Evolutionary conservation across 352 stramenopile species (phyloP), one percentile per base, ranked within the genome.

Genomic region (Halophytophthora polymorphica): DNA sequence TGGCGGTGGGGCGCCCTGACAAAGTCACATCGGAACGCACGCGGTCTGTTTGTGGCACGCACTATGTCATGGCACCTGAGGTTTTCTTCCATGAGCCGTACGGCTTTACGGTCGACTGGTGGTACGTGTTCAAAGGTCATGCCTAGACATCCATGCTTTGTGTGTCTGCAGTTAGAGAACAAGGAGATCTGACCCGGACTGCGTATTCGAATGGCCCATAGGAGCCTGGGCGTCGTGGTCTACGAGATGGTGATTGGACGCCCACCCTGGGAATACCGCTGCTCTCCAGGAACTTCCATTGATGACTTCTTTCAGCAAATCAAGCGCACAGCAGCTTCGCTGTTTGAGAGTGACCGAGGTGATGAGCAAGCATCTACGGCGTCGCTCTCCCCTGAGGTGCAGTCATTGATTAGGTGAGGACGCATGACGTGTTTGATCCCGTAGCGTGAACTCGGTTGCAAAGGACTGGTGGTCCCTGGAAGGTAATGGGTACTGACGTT

Each of bases 41-140:
- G 15, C 55, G 61, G 12, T 87, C 82, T 3, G 53, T 84, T 15
- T 88, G 76, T 46, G 80, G 83, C 1, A 93, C 83, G 10, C 76
- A 86, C 29, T 93, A 91, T 45, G 56, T 87, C 41, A 88, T 88
- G 67, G 78, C 80, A 1, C 83, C 83, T 0, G 83, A 93, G 29
- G 49, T 93, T 18, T 84, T 77, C 40, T 55, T 50, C n/a, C 55
- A 48, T 5, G 23, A 71, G n/a, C 39, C 49, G 0, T 73, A 83
- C 45, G 66, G 62, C 6, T 45, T 54, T 50, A 49, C 46, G 40
- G 54, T 77, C 41, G 83, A 93, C 53, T 93, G 83, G 83, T 93
- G 82, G 82, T 90, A 57, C 5, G 66, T 62, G 13, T n/a, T n/a
- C n/a, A n/a, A n/a, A n/a, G n/a, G n/a, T n/a, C n/a, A n/a, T n/a